These are phyloP conservation scores for Plasmodium ovale DNA, from an alignment of 169 alveolate species.

Conservation along the genomic window DNA sequence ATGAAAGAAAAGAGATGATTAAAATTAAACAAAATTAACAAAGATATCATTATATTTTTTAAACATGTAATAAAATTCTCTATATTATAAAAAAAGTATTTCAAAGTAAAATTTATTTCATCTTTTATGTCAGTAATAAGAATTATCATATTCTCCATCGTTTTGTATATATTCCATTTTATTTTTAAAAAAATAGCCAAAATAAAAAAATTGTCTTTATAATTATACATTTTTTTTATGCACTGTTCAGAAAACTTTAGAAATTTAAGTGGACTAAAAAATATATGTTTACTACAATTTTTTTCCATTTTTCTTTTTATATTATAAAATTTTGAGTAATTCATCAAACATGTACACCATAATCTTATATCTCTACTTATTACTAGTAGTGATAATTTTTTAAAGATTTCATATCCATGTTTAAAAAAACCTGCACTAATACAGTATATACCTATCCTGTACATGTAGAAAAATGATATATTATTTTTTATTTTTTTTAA, in stretches of 20 bases:
- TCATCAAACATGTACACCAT: conserved; percentile 33
- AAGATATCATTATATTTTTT: conserved; percentile 19
- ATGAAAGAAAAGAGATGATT: conserved; percentile 21
- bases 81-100: conserved; percentile 46
- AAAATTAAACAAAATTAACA: conserved; percentile 26
- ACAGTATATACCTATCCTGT: conserved; percentile 48
- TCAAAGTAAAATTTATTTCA: conserved; percentile 70
- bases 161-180: conserved; percentile 35
- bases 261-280: conserved; percentile 20
- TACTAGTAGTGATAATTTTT: conserved; percentile 13
- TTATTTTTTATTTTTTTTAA: conserved; percentile 22
- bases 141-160: conserved; percentile 37
- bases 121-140: conserved; percentile 57
- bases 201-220: conserved; percentile 49
- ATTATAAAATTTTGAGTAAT: conserved; percentile 53
- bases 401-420: conserved; percentile 40
- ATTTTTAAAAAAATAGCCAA: conserved; percentile 36
- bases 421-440: conserved; percentile 55
- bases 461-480: conserved; percentile 40
- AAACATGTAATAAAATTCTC: conserved; percentile 30
- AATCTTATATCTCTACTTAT: conserved; percentile 40
- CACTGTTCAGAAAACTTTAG: conserved; percentile 52
- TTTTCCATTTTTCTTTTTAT: conserved; percentile 19
- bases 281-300: background rate
- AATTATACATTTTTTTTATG: conserved; percentile 24